Conservation (phyloP, 2,329 filamentous ascomycete genomes). For the Magnaporthales sp. region DNA sequence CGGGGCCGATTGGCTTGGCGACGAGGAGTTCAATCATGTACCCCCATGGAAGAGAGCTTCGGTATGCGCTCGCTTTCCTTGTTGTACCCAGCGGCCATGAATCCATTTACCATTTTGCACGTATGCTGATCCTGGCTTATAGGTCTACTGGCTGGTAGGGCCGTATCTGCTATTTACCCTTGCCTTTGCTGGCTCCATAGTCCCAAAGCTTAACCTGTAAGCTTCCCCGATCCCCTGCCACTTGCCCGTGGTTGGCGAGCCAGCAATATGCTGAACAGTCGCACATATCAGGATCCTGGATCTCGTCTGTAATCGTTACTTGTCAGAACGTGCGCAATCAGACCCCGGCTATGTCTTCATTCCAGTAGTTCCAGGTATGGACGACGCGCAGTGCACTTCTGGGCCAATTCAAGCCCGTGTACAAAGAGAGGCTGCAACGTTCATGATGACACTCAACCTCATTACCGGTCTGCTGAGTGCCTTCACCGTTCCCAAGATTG, state of each 20-base stretch:
- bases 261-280: background rate
- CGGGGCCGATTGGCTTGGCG: conserved; percentile 33
- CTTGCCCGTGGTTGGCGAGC: background rate
- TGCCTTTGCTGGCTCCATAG: conserved; percentile 76
- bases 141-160: conserved; percentile 77
- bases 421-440: conserved; percentile 66
- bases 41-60: conserved; percentile 57
- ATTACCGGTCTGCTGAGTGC: conserved; percentile 71
- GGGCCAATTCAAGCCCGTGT: conserved; percentile 53
- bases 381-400: conserved; percentile 68
- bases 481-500: conserved; percentile 72
- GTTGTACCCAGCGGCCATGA: background rate
- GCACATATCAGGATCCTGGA: conserved; percentile 51
- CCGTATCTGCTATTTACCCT: conserved; percentile 76
- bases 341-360: conserved; percentile 52
- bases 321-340: conserved; percentile 53
- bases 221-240: background rate
- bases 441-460: conserved; percentile 68
- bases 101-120: background rate
- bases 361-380: conserved; percentile 57
- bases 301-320: conserved; percentile 77
- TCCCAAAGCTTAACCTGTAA: conserved; percentile 77
- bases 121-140: conserved; percentile 16
- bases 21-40: conserved; percentile 49
- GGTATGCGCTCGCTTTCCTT: conserved; percentile 28